Base-by-base conservation (phyloP, 2,329 filamentous ascomycete genomes). In the Diaporthe batatas region DNA sequence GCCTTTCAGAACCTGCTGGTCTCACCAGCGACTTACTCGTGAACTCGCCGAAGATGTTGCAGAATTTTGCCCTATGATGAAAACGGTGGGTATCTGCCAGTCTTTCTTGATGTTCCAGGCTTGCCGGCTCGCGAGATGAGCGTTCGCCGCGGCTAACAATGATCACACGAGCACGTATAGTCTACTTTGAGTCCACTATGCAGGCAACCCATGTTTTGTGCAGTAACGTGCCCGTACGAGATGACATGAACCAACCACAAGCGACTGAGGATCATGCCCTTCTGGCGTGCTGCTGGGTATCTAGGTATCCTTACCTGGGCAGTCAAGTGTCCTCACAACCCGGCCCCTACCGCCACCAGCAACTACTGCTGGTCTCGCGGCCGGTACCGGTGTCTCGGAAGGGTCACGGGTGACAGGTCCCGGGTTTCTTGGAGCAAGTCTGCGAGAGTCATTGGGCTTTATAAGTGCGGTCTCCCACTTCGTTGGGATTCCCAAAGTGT, bases 41-140 rank as follows among this genome's bases (percentile, higher is more conserved):
- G 55, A 25, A 70, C 47, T 70, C 68, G 42, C 67, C 68, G 23
- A 59, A 7, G 7, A 1, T 53, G 44, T 44, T 70, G 68, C 47
- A 70, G 36, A 54, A 44, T 70, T 67, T 49, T 70, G 68, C 54
- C 67, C n/a, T 39, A 51, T 70, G 55, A 62, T 70, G 55, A 53
- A 62, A 62, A 21, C 18, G 16, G 49, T 62, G 44, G 62, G 44
- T 65, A 51, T 39, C 44, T n/a, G 29, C 44, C 44, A 65, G 7
- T 51, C 44, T 51, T 51, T 32, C n/a, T 32, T 65, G 62, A 23
- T 6, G 62, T 65, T 51, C 21, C 62, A 51, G 44, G 29, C 42
- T 65, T 29, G 42, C 29, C 42, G 29, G 59, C 59, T 47, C 25
- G 44, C 25, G 21, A 25, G 29, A 51, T 36, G 47, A 14, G 44